phyloP scores from a whole-genome alignment of 192 early-diverging fungal species.

The Backusella morwellensis region DNA sequence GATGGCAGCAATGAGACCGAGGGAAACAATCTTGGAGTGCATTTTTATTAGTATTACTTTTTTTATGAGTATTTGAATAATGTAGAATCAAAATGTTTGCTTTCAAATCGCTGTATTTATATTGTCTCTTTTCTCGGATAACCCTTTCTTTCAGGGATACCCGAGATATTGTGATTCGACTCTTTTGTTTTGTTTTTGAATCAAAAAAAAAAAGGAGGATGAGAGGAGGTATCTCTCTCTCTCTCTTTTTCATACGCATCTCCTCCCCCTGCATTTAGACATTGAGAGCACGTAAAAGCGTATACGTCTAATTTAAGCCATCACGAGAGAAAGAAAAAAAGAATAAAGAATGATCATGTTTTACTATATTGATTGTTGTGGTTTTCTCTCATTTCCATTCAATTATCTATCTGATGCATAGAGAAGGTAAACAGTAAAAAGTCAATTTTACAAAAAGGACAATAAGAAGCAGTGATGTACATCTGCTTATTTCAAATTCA shows the following conservation, averaged over 20 bases:
- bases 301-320: neutral
- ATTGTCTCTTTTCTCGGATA: neutral
- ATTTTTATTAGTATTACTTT: conserved; percentile 2
- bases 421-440: neutral
- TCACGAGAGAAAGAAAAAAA: neutral
- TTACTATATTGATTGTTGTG: neutral
- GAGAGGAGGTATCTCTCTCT: neutral
- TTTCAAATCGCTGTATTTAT: neutral
- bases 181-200: neutral
- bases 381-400: neutral
- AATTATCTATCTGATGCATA: neutral
- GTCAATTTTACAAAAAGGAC: neutral
- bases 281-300: neutral
- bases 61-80: neutral
- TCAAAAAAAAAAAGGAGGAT: neutral
- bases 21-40: neutral
- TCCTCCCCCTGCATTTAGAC: neutral
- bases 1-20: conserved; percentile 1
- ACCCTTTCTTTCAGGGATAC: neutral
- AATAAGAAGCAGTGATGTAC: neutral
- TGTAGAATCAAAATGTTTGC: neutral
- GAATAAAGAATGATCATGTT: neutral
- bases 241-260: neutral
- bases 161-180: neutral
- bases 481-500: neutral